Evolutionary conservation across 495 filamentous ascomycete genomes (phyloP), one percentile per base, ranked within the genome.

Genomic region (Neurospora sp.): DNA sequence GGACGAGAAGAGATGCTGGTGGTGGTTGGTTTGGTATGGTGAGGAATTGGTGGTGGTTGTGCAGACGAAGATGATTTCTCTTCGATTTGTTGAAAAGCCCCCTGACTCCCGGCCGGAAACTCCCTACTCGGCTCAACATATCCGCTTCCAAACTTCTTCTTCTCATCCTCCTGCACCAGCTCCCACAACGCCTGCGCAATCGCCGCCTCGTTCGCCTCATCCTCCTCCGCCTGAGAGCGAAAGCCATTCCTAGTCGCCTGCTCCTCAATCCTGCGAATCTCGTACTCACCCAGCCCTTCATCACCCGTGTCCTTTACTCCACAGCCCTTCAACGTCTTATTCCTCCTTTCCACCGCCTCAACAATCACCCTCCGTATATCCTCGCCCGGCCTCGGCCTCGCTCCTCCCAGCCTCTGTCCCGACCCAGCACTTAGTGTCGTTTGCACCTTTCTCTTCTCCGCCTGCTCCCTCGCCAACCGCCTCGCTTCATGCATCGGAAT

Each of bases 171-270:
- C 76, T 94, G 90, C 39, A 96, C 91, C 10, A 98, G 82, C 70
- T 98, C 95, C 82, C 92, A 93, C 37, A 95, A 87, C 0, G 94
- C 95, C 75, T 94, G 88, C 72, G 93, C 86, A 75, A 97, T 97
- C n/a, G 95, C 94, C 22, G 87, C 86, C 65, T 98, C 93, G 74
- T 97, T 95, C 1, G 93, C 95, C 75, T 94, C 91, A 70, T 97
- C 94, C 76, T 96, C 92, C 76, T 96, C 93, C 0, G 93, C 92
- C 78, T 94, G 86, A 0, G 95, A 97, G 45, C 87, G 84, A 84
- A 96, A 94, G 0, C 93, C 93, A 75, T 90, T 91, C 65, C 83
- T 81, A 5, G 88, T 89, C 8, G 92, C 91, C 74, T 91, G 86
- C 71, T 94, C 88, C 3, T 87, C 86, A 3, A 93, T 83, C 42